Conservation (phyloP, 2,329 filamentous ascomycete genomes). For the Lasiodiplodia sp. region DNA sequence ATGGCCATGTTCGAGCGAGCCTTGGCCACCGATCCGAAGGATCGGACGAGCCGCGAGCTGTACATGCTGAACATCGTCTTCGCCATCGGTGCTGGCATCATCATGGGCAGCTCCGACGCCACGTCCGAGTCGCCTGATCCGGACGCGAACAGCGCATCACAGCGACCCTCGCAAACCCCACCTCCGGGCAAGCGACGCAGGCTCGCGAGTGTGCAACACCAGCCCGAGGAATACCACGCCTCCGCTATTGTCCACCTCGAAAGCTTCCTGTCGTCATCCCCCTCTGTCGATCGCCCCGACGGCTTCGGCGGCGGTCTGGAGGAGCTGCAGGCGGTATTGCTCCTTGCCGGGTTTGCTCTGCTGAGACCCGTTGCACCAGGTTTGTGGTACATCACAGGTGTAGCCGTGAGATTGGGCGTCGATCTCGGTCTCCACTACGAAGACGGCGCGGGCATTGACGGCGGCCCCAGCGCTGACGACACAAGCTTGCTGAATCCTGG, state of each 20-base stretch:
- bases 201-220: slow-evolving; percentile 65
- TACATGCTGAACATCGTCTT: slow-evolving; percentile 98
- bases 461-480: slow-evolving; percentile 52
- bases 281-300: slow-evolving; percentile 61
- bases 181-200: slow-evolving; percentile 48
- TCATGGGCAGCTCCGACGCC: slow-evolving; percentile 66
- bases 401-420: slow-evolving; percentile 87
- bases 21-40: slow-evolving; percentile 72
- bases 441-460: slow-evolving; percentile 74
- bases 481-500: slow-evolving; percentile 44
- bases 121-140: slow-evolving; percentile 36
- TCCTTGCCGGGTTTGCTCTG: slow-evolving; percentile 90
- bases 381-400: slow-evolving; percentile 96
- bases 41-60: slow-evolving; percentile 78
- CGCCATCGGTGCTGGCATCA: slow-evolving; percentile 92
- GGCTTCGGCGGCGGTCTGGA: slow-evolving; percentile 88
- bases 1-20: slow-evolving; percentile 86
- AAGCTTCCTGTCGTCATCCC: slow-evolving; percentile 75
- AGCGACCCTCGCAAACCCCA: slow-evolving; percentile 41
- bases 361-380: slow-evolving; percentile 91
- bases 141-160: slow-evolving; percentile 32
- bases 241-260: slow-evolving; percentile 93
- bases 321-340: slow-evolving; percentile 89
- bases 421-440: slow-evolving; percentile 94
- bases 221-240: slow-evolving; percentile 95